Conservation (phyloP, 106 monocot genomes). For the Phalaenopsis aphrodite region DNA sequence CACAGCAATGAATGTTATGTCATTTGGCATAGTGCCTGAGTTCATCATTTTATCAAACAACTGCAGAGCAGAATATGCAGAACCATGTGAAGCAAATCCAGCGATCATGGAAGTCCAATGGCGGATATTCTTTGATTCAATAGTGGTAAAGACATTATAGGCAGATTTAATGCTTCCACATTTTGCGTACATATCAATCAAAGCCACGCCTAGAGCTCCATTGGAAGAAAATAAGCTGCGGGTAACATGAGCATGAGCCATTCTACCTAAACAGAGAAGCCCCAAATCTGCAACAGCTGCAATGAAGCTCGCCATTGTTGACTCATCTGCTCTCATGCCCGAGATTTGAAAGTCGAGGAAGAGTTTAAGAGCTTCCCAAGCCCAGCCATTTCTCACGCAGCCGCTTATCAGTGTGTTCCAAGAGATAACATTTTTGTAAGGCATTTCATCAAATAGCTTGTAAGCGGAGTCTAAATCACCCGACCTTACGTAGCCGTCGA, state of each 20-base stretch:
- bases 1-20: conserved; percentile 29
- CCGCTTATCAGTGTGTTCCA: conserved; percentile 30
- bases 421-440: conserved; percentile 24
- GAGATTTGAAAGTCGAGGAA: conserved; percentile 22
- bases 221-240: conserved; percentile 12
- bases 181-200: conserved; percentile 28
- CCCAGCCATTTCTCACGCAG: conserved; percentile 3
- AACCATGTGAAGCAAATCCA: conserved; percentile 29
- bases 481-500: conserved; percentile 18
- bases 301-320: conserved; percentile 23
- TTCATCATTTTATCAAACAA: conserved; percentile 22
- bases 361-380: conserved; percentile 21
- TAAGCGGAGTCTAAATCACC: conserved; percentile 14
- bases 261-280: conserved; percentile 22
- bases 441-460: conserved; percentile 21
- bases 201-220: conserved; percentile 11
- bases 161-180: conserved; percentile 24
- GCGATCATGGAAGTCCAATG: conserved; percentile 34
- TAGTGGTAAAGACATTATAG: conserved; percentile 7
- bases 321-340: conserved; percentile 21
- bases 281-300: conserved; percentile 16
- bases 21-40: conserved; percentile 17
- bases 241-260: conserved; percentile 15
- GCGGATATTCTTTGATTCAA: conserved; percentile 23
- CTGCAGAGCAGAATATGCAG: conserved; percentile 10